Conservation (phyloP, 495 filamentous ascomycete genomes). For the Penicillium robsamsonii region DNA sequence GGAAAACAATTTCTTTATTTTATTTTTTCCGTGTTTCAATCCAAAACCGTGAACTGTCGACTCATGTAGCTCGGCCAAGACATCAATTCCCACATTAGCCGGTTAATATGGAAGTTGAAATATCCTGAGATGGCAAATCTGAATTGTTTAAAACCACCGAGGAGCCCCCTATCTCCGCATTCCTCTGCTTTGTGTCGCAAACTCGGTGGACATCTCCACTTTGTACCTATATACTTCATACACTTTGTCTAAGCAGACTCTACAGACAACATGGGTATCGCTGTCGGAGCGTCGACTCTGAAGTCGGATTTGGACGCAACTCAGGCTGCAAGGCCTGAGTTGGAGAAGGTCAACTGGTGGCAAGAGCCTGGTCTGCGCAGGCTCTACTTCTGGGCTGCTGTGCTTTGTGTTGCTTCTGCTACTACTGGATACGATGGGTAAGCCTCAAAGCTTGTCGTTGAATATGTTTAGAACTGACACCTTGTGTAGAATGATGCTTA, state of each 20-base stretch:
- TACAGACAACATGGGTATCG: conserved; percentile 14
- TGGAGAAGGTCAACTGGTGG: conserved; percentile 59
- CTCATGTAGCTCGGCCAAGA: conserved; percentile 3
- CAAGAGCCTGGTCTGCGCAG: conserved; percentile 58
- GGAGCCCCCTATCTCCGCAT: neutral
- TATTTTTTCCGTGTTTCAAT: neutral
- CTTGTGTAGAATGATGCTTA: conserved; percentile 28
- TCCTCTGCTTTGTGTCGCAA: conserved; percentile 2
- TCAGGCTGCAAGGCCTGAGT: conserved; percentile 50
- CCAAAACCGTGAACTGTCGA: conserved; percentile 5
- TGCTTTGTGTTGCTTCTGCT: conserved; percentile 61
- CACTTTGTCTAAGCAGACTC: neutral
- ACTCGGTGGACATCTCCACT: neutral
- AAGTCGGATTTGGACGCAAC: conserved; percentile 28
- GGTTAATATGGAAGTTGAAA: conserved; percentile 7
- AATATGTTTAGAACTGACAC: neutral
- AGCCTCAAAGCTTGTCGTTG: neutral
- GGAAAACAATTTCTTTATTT: neutral
- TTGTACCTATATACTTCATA: neutral
- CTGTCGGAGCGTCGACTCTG: conserved; percentile 14
- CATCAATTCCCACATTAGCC: conserved; percentile 7
- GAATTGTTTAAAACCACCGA: conserved; percentile 9
- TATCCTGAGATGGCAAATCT: conserved; percentile 9
- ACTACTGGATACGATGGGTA: conserved; percentile 65
- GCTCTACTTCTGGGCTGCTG: conserved; percentile 53